phyloP scores from a whole-genome alignment of 78 protist genomes.

The Protostelium mycophagum region DNA sequence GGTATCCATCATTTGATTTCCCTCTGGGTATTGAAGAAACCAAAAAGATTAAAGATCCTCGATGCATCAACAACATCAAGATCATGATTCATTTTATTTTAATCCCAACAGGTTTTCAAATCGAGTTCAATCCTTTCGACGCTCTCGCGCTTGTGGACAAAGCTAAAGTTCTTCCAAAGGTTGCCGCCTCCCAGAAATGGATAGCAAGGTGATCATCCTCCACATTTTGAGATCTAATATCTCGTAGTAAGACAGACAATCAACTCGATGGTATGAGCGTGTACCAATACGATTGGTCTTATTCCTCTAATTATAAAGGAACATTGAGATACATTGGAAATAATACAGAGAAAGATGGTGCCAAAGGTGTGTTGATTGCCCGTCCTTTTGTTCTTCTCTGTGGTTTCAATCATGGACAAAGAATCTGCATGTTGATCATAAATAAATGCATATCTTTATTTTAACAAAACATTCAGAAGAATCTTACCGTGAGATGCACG shows the following conservation, averaged over 20 bases:
- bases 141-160: constrained; percentile 32
- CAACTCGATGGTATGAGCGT: background rate
- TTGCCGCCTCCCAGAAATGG: constrained; percentile 24
- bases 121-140: constrained; percentile 43
- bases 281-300: constrained; percentile 68
- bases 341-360: too few relatives aligned
- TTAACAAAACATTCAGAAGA: too few relatives aligned
- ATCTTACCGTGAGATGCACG: too few relatives aligned
- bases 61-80: too few relatives aligned
- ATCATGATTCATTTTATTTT: too few relatives aligned
- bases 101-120: constrained; percentile 14
- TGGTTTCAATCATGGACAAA: too few relatives aligned
- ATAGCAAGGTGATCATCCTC: constrained; percentile 33
- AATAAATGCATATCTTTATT: background rate
- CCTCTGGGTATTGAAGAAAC: too few relatives aligned
- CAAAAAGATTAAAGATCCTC: too few relatives aligned
- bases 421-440: too few relatives aligned
- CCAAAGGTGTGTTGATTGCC: too few relatives aligned
- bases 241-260: background rate
- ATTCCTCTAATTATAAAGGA: constrained; percentile 39
- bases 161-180: constrained; percentile 27
- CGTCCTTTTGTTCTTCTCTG: too few relatives aligned
- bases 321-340: constrained; percentile 35
- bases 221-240: background rate
- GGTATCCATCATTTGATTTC: too few relatives aligned